These are phyloP conservation scores for Spergularia marina DNA, from an alignment of 148 eudicot genomes.

Conservation along the genomic window DNA sequence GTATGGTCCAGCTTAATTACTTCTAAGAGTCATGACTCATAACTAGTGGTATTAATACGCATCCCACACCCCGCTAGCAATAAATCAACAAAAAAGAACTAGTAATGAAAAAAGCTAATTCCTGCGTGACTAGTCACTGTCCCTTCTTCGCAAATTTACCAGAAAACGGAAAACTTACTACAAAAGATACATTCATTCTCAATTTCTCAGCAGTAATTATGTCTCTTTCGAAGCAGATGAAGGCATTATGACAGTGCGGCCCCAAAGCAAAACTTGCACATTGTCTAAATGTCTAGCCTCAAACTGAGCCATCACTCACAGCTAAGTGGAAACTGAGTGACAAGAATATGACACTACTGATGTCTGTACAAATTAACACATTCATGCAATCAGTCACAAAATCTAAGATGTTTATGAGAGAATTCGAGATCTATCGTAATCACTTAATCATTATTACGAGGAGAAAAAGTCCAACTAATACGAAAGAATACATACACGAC, in stretches of 20 bases:
- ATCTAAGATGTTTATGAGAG: neutral
- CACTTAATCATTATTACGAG: conserved; percentile 11
- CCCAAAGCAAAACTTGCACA: neutral
- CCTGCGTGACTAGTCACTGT: too few species aligned
- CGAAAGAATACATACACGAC: conserved; percentile 2
- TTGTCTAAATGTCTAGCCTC: neutral
- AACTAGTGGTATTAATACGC: neutral
- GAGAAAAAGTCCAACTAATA: neutral
- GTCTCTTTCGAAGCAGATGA: neutral
- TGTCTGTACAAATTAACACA: conserved; percentile 4
- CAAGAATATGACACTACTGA: conserved; percentile 3
- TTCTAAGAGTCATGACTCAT: neutral
- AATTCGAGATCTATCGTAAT: neutral
- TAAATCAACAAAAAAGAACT: too few species aligned
- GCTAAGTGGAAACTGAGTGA: conserved; percentile 16
- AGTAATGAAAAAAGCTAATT: too few species aligned
- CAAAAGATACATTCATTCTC: too few species aligned
- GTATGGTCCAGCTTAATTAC: conserved; percentile 13
- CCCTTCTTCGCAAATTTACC: too few species aligned
- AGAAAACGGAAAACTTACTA: too few species aligned
- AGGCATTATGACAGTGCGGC: neutral
- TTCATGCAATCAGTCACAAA: neutral
- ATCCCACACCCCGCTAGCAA: neutral
- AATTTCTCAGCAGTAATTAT: neutral
- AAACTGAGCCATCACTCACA: conserved; percentile 25